Base-by-base conservation (phyloP, 176 grass and related monocot genomes). In the Oryza glaberrima region DNA sequence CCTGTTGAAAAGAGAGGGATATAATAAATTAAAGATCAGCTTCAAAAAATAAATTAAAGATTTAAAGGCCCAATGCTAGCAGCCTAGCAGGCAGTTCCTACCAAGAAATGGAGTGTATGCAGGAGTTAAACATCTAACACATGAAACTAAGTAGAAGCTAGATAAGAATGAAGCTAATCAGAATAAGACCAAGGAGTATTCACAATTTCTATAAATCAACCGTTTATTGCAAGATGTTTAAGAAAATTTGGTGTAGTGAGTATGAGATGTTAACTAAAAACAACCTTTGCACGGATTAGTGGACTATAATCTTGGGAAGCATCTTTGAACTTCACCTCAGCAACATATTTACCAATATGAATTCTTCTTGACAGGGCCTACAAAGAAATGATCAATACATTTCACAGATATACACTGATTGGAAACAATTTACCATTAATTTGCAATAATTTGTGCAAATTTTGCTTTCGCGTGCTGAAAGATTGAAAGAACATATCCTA, bases 341-440 rank as follows among this genome's bases (percentile, higher is more conserved):
- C 96, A 16, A 98, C 96, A 86, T 92, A 98, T 83, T 94, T 98
- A 58, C 96, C 93, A 51, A 72, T 89, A 79, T 98, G 91, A 60
- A 95, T 92, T 95, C 96, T 92, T 88, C 90, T 90, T n/a, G 93
- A 98, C 43, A 98, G 41, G 80, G 88, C 91, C 96, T 98, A 61
- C 20, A 86, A 75, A 72, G 67, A 81, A 22, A 85, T 12, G 0
- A 61, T 84, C 65, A 51, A 67, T 6, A 43, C 36, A 38, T 38
- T 38, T 84, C 13, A 52, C 2, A 32, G 7, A 13, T 15, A 64
- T 64, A 81, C 30, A 72, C n/a, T 82, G 32, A 54, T 6, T 19
- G 49, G 10, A 35, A 80, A 10, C 43, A 48, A 63, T 72, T 23
- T 73, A 12, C 13, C 2, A 77, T 3, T 28, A 38, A 17, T 25